Evolutionary conservation across 257 asterid genomes (phyloP).

Genomic region (Rhazya stricta): DNA sequence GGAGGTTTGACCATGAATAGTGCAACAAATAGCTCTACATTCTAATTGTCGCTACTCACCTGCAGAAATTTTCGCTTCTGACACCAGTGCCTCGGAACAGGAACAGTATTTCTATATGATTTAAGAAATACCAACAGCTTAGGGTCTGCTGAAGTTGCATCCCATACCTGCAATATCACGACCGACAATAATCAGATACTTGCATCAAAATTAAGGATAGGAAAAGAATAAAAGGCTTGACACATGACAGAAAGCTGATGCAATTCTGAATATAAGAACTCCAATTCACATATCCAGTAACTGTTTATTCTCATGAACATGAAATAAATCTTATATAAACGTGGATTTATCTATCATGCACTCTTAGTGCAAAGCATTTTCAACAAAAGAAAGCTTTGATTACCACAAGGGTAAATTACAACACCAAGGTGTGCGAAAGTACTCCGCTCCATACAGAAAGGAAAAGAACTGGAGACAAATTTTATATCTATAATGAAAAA

Average conservation of each 20-base stretch:
- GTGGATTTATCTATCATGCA: not conserved
- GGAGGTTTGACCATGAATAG: not conserved
- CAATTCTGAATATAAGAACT: not conserved
- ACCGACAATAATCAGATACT: conserved; percentile 10
- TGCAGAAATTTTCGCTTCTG: conserved; percentile 94
- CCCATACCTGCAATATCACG: conserved; percentile 74
- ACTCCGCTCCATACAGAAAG: not conserved
- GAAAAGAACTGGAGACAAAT: not conserved
- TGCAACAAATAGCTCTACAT: conserved; percentile 10
- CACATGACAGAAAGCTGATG: not conserved
- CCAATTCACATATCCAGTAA: not conserved
- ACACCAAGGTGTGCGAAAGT: not conserved
- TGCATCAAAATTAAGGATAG: conserved; percentile 1
- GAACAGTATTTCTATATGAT: conserved; percentile 89
- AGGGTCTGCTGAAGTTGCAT: conserved; percentile 90
- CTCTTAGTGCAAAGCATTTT: not conserved
- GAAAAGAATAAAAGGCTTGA: not conserved
- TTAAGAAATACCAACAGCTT: conserved; percentile 89
- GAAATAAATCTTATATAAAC: not conserved
- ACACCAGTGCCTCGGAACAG: conserved; percentile 99
- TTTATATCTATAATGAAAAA: not conserved
- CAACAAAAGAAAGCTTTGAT: not conserved
- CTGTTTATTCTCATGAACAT: not conserved
- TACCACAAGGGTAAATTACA: too few relatives aligned
- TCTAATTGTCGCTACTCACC: conserved; percentile 43